A percentile compares a stretch with the other conserved stretches of the same genome.
phyloP scores from a whole-genome alignment of 192 early-diverging fungal genomes.

The Entomortierella beljakovae region DNA sequence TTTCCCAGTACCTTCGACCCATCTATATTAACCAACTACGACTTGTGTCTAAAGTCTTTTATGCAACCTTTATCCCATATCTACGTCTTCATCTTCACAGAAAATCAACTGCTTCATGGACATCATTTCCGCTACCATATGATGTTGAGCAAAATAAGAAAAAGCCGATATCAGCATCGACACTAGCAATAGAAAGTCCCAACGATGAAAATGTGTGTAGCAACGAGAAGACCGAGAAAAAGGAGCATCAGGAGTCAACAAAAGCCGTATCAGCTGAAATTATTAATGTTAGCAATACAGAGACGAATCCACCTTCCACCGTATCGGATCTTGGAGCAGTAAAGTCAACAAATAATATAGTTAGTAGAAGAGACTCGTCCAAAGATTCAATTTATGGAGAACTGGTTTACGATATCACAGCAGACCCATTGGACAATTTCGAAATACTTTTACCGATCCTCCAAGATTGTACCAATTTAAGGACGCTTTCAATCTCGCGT shows the following conservation, averaged over 20 bases:
- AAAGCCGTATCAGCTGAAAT: no score
- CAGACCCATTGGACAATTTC: slow-evolving; percentile 33
- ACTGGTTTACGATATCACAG: slow-evolving; percentile 24
- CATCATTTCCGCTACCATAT: slow-evolving; percentile 12
- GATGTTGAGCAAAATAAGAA: background rate
- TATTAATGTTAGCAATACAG: no score
- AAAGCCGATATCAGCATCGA: background rate
- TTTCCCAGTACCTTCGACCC: slow-evolving; percentile 23
- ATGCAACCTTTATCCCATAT: slow-evolving; percentile 15
- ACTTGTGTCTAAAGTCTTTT: slow-evolving; percentile 23
- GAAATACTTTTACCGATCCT: slow-evolving; percentile 13
- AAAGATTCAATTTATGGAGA: background rate
- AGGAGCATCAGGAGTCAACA: no score
- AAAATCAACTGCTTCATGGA: slow-evolving; percentile 34
- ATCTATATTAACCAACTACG: slow-evolving; percentile 30
- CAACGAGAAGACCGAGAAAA: background rate
- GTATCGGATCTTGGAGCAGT: background rate
- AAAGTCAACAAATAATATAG: background rate
- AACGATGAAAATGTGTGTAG: background rate
- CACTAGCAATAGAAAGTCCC: background rate
- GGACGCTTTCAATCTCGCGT: slow-evolving; percentile 18
- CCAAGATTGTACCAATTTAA: slow-evolving; percentile 21
- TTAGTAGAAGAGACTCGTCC: background rate
- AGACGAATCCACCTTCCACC: no score
- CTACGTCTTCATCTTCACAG: slow-evolving; percentile 35